Evolutionary conservation across 116 monocot species (phyloP), one percentile per base, ranked within the genome.

Genomic region (Iris pallida): DNA sequence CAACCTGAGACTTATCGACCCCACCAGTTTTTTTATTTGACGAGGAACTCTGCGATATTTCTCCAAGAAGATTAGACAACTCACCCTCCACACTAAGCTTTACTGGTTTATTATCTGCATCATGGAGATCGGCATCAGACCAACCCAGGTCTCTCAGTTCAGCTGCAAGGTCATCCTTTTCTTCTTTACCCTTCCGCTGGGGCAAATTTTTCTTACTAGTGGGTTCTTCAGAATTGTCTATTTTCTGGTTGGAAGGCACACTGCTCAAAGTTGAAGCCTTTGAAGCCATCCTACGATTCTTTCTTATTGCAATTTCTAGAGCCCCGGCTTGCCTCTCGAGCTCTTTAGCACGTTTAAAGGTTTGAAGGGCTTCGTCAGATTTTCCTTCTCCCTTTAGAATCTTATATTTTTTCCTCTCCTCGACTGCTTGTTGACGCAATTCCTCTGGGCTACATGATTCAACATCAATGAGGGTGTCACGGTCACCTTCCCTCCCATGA

Each of bases 101-200:
- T 57, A 65, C 74, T 44, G 79, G 48, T 63, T 88, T 87, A 65
- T 77, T 78, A 13, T 80, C 83, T 57, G 77, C 65, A 74, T 79
- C 83, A 64, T 74, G 84, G 42, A 90, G 47, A 63, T 98, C 98
- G 14, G 71, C 81, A 78, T 98, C 98, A 49, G 81, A 81, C 98
- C 98, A 98, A 12, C 98, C 98, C 75, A 98, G 56, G 61, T 88
- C 87, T 82, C 70, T 88, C 53, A 98, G 70, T 68, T 92, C 98
- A 48, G 81, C 59, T 46, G 78, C 65, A 71, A 92, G 80, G 43
- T 87, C 92, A 82, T 80, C 82, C 57, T 92, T 88, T 52, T 53
- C 78, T 44, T 46, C 61, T 69, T 76, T 82, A 55, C 73, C 66
- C 57, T 19, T 80, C 68, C 67, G 76, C 16, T 72, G 63, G 10